These are phyloP conservation scores for Neopestalotiopsis sp. DNA, from an alignment of 2,329 filamentous ascomycete genomes.

Conservation along the genomic window DNA sequence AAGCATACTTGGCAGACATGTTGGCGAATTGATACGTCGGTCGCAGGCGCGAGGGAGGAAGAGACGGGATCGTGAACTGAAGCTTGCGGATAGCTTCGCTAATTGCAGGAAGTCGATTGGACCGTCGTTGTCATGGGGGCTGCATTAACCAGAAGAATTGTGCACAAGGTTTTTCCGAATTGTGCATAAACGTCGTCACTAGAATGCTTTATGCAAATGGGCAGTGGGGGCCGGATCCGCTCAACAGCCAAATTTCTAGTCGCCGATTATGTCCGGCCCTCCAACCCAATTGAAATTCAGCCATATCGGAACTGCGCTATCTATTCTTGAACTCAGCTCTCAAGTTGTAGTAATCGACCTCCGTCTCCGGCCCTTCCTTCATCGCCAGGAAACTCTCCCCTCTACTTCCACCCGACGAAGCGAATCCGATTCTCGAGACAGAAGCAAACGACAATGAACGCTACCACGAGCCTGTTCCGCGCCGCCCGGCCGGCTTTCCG, in stretches of 20 bases:
- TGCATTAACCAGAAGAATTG: background rate
- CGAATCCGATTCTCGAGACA: background rate
- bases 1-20: slow-evolving; percentile 95
- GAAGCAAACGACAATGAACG: slow-evolving; percentile 42
- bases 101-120: slow-evolving; percentile 13
- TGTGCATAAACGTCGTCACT: slow-evolving; percentile 15
- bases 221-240: background rate
- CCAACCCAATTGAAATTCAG: slow-evolving; percentile 11
- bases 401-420: background rate
- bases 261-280: slow-evolving; percentile 21
- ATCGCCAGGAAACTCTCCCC: slow-evolving; percentile 15
- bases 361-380: background rate
- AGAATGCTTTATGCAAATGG: background rate
- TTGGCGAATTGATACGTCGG: slow-evolving; percentile 34
- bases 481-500: slow-evolving; percentile 60
- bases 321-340: background rate
- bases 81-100: slow-evolving; percentile 20
- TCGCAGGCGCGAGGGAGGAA: background rate
- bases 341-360: background rate
- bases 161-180: slow-evolving; percentile 20
- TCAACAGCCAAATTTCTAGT: slow-evolving; percentile 4
- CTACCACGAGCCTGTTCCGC: slow-evolving; percentile 56
- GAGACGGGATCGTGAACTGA: background rate
- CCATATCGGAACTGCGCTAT: slow-evolving; percentile 3
- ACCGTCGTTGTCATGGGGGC: background rate